Evolutionary conservation across 2,329 filamentous ascomycete genomes (phyloP).

Genomic region (Fusarium verticillioides): DNA sequence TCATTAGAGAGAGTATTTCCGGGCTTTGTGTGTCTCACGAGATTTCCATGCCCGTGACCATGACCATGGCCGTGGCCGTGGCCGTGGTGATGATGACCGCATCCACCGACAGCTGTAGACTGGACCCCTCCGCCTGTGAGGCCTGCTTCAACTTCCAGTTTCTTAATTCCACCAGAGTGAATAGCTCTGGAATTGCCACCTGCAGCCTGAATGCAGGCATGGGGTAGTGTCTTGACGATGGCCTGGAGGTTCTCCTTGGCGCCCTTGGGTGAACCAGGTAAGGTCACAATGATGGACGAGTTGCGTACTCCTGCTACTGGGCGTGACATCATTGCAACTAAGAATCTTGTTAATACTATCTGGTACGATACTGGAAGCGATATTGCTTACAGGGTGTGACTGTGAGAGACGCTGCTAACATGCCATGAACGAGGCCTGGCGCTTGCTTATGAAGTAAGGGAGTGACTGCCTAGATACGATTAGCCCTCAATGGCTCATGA

Average conservation of each 20-base stretch:
- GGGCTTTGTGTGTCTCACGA: constrained; percentile 78
- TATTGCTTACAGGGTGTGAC: constrained; percentile 86
- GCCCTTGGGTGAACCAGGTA: constrained; percentile 95
- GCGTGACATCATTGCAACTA: constrained; percentile 96
- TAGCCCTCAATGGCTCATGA: neutral
- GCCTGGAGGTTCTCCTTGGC: constrained; percentile 93
- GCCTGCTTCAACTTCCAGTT: constrained; percentile 85
- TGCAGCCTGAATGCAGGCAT: constrained; percentile 91
- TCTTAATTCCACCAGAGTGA: constrained; percentile 83
- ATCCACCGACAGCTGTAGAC: constrained; percentile 49
- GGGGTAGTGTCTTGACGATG: constrained; percentile 88
- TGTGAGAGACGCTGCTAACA: constrained; percentile 84
- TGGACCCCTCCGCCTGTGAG: constrained; percentile 54
- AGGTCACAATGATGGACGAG: constrained; percentile 83
- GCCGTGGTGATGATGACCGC: constrained; percentile 62
- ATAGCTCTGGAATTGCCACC: constrained; percentile 83
- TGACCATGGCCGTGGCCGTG: constrained; percentile 65
- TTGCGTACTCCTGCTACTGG: constrained; percentile 90
- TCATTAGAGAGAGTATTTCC: constrained; percentile 70
- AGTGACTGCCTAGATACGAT: constrained; percentile 69
- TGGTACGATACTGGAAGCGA: neutral
- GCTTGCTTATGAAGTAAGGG: constrained; percentile 86
- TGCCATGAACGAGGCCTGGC: constrained; percentile 91
- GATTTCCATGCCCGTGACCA: constrained; percentile 69
- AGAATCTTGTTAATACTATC: constrained; percentile 39